These are phyloP conservation scores for Backusella australiensis DNA, from an alignment of 192 early-diverging fungal genomes.

Conservation along the genomic window DNA sequence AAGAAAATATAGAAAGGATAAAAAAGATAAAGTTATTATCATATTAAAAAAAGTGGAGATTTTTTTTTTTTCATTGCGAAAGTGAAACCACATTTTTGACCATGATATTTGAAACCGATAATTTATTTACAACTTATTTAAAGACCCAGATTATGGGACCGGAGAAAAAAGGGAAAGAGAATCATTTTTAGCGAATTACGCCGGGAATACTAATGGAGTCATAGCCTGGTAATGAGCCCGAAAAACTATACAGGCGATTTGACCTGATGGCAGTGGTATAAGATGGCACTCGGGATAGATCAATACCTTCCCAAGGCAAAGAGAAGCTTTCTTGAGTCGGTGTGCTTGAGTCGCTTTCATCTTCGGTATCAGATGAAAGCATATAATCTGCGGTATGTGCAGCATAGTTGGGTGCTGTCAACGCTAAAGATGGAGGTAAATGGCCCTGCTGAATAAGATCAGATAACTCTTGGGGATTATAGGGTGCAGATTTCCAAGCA, in stretches of 20 bases:
- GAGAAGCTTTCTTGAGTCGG: not conserved
- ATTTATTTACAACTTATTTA: conserved; percentile 5
- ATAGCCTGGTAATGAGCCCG: conserved; percentile 27
- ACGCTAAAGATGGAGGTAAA: conserved; percentile 25
- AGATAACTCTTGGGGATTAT: conserved; percentile 23
- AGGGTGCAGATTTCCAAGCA: conserved; percentile 30
- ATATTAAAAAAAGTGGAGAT: conserved; percentile 1
- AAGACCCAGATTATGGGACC: not conserved
- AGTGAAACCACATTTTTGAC: conserved; percentile 6
- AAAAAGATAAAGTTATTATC: not conserved
- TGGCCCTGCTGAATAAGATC: conserved; percentile 16
- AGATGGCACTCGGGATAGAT: conserved; percentile 33
- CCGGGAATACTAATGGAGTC: conserved; percentile 28
- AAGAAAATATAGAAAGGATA: not conserved
- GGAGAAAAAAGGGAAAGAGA: not conserved
- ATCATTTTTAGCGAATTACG: not conserved
- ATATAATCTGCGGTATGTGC: conserved; percentile 15
- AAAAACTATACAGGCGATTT: conserved; percentile 23
- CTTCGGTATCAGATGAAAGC: not conserved
- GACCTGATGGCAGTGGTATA: conserved; percentile 32
- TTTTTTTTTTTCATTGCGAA: not conserved
- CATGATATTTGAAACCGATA: conserved; percentile 1
- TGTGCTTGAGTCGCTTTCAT: not conserved
- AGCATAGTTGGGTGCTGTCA: conserved; percentile 25
- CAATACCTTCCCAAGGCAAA: conserved; percentile 24